Evolutionary conservation across 163 green algal genomes (phyloP), one percentile per base, ranked within the genome.

Genomic region (Chlorella variabilis): DNA sequence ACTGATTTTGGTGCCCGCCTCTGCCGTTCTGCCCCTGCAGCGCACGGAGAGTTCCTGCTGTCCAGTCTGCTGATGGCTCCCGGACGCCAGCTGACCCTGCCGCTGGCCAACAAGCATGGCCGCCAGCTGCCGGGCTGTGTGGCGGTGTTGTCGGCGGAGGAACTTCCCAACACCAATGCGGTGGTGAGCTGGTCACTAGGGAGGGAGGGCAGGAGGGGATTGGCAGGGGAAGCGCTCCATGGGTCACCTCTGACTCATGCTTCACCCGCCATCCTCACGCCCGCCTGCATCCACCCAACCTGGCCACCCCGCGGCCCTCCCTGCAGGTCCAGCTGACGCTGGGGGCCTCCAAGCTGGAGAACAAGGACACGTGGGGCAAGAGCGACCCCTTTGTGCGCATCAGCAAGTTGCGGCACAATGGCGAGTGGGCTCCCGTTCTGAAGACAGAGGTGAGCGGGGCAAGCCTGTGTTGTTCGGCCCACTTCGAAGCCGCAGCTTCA

Each of bases 311-410:
- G 0, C 27, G 7, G 27, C 25, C 13, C 41, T 58, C 11, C 65
- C 42, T 9, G 48, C 76, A 82, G 76, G 76, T 82, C 15, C 13
- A 63, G 11, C 13, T 82, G 76, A 13, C 25, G 13, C 62, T 91
- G 41, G 15, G 71, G 1, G 87, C 78, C 5, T 48, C 21, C 4
- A 81, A 76, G 23, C 41, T 91, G 66, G 41, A 71, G 20, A 91
- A 91, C 54, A 75, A 86, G 62, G 87, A 91, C 63, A 48, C 38
- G 1, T 69, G 89, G 34, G 59, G 73, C 45, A 89, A 87, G 69
- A 80, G 61, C 8, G 87, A 91, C 71, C 87, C 87, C 1, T 91
- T 89, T 68, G 38, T 91, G 38, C 49, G 69, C 21, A 83, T 91
- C 45, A 65, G 29, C 59, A 83, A 86, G 59, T 29, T n/a, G 21